phyloP scores from a whole-genome alignment of 2,329 filamentous ascomycete species.

The Pezizomycotina sp. region DNA sequence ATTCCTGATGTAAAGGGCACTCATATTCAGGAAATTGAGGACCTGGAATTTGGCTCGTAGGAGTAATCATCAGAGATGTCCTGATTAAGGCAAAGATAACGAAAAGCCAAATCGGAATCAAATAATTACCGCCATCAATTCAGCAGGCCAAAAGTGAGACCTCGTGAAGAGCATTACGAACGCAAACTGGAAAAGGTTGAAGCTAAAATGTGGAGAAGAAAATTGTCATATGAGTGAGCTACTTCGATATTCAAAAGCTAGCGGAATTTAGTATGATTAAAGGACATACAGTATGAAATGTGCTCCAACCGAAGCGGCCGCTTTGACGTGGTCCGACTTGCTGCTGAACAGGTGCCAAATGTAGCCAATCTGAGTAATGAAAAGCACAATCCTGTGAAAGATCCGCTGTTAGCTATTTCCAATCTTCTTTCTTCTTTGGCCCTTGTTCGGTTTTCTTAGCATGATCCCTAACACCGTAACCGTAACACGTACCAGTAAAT shows the following conservation, averaged over 20 bases:
- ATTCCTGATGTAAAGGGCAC: constrained; percentile 65
- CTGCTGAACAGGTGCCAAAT: constrained; percentile 58
- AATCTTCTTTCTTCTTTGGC: neutral
- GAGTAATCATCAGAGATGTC: too few relatives aligned
- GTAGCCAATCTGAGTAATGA: constrained; percentile 60
- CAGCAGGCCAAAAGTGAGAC: constrained; percentile 56
- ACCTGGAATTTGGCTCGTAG: too few relatives aligned
- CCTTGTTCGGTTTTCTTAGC: neutral
- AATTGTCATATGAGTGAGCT: constrained; percentile 2
- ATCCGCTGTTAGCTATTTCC: constrained; percentile 38
- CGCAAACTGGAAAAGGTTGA: constrained; percentile 62
- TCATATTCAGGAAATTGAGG: constrained; percentile 68
- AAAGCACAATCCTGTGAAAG: constrained; percentile 41
- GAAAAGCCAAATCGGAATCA: too few relatives aligned
- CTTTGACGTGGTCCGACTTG: constrained; percentile 44
- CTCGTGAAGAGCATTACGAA: constrained; percentile 74
- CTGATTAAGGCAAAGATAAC: too few relatives aligned
- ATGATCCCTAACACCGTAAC: constrained; percentile 1
- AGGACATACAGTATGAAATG: constrained; percentile 58
- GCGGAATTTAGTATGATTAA: neutral
- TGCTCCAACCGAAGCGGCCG: constrained; percentile 59
- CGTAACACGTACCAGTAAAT: constrained; percentile 66
- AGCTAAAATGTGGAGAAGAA: too few relatives aligned
- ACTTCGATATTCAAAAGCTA: neutral
- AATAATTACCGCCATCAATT: too few relatives aligned